Evolutionary conservation across 2,329 filamentous ascomycete species (phyloP).

Genomic region (Fusarium mangiferae): DNA sequence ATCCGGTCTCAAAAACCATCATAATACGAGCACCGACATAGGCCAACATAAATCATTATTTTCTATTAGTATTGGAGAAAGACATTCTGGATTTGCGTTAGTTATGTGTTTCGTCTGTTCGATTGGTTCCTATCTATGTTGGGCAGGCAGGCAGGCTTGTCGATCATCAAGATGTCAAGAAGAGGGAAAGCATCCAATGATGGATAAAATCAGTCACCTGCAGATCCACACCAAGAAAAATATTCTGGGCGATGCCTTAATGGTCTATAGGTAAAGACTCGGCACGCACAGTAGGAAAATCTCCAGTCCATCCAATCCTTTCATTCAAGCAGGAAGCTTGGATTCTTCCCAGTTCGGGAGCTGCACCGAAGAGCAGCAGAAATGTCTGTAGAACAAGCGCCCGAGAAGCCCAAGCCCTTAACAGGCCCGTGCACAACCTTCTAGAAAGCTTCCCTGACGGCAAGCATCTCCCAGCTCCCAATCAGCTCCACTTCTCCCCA

Average conservation of each 20-base stretch:
- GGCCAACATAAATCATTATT: not conserved
- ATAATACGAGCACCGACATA: not conserved
- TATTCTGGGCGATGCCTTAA: slow-evolving; percentile 1
- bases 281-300: not conserved
- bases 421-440: slow-evolving; percentile 41
- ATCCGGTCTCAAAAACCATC: not conserved
- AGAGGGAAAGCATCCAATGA: not conserved
- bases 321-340: not conserved
- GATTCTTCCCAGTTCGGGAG: slow-evolving; percentile 39
- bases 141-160: not conserved
- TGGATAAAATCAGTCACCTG: not conserved
- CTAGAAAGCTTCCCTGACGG: slow-evolving; percentile 47
- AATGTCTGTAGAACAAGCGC: slow-evolving; percentile 42
- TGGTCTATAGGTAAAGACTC: not conserved
- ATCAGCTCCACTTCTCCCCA: slow-evolving; percentile 35
- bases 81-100: not conserved
- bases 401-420: slow-evolving; percentile 22
- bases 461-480: slow-evolving; percentile 34
- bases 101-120: not conserved
- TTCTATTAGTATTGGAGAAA: not conserved
- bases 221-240: slow-evolving; percentile 5
- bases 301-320: not conserved
- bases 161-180: not conserved
- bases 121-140: not conserved
- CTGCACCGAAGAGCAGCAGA: slow-evolving; percentile 44